phyloP scores from a whole-genome alignment of 192 early-diverging fungal genomes.

The Gorgonomyces haynaldii region DNA sequence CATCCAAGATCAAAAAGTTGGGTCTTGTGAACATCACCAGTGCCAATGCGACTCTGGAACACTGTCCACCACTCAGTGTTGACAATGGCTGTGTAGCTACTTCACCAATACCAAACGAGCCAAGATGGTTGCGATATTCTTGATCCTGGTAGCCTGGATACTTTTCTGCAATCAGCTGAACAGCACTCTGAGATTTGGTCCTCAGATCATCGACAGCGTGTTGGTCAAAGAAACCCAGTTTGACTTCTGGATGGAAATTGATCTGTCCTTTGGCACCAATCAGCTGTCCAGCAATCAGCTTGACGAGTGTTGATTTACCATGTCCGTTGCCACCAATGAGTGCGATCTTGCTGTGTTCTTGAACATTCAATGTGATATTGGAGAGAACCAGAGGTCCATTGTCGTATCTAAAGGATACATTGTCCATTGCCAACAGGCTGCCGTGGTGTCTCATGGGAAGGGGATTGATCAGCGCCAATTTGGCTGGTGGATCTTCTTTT shows the following conservation, averaged over 20 bases:
- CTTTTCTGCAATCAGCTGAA: slow-evolving; percentile 32
- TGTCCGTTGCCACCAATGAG: slow-evolving; percentile 69
- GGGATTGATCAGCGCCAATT: slow-evolving; percentile 61
- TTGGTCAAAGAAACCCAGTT: slow-evolving; percentile 78
- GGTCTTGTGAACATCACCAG: slow-evolving; percentile 10
- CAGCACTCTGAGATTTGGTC: slow-evolving; percentile 25
- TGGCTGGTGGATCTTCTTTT: slow-evolving; percentile 32
- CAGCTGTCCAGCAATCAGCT: slow-evolving; percentile 54
- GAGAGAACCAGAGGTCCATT: slow-evolving; percentile 30
- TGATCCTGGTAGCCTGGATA: slow-evolving; percentile 19
- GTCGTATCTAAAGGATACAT: slow-evolving; percentile 34
- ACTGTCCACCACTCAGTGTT: slow-evolving; percentile 72
- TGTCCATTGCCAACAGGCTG: slow-evolving; percentile 53
- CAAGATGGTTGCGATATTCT: slow-evolving; percentile 1
- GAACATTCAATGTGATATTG: slow-evolving; percentile 60
- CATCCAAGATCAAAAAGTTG: slow-evolving; percentile 20
- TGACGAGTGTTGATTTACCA: slow-evolving; percentile 66
- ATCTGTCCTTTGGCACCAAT: slow-evolving; percentile 53
- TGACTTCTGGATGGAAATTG: slow-evolving; percentile 45
- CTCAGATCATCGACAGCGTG: slow-evolving; percentile 67
- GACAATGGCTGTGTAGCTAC: slow-evolving; percentile 47
- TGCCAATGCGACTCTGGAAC: slow-evolving; percentile 65
- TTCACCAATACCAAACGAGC: slow-evolving; percentile 1
- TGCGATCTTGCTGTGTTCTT: slow-evolving; percentile 54
- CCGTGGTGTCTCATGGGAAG: slow-evolving; percentile 51